A percentile compares a stretch with the other conserved stretches of the same genome.
These are phyloP conservation scores for Xerocomellus chrysenteron DNA, from an alignment of 768 basidiomycete genomes.

Conservation along the genomic window DNA sequence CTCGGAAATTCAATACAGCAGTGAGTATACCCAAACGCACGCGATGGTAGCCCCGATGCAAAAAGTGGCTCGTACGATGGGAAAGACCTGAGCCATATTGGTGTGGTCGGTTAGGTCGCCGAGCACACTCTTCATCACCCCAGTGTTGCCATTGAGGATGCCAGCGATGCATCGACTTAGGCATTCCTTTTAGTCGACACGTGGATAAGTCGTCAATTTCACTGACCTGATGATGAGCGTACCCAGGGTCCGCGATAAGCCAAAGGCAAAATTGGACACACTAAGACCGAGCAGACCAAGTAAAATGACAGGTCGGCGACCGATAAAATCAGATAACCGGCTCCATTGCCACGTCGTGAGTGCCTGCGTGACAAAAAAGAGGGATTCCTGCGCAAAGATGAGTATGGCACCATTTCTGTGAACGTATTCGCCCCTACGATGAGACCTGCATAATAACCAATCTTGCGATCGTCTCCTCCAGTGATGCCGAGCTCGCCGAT, in stretches of 20 bases:
- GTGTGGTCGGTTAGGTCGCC: conserved; percentile 53
- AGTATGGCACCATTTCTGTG: not conserved
- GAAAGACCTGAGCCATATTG: conserved; percentile 37
- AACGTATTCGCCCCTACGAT: conserved; percentile 39
- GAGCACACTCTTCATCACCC: conserved; percentile 71
- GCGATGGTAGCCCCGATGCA: conserved; percentile 32
- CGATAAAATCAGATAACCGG: conserved; percentile 55
- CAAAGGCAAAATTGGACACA: conserved; percentile 58
- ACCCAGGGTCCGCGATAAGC: conserved; percentile 56
- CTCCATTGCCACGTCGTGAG: conserved; percentile 64
- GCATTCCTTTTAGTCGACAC: conserved; percentile 1
- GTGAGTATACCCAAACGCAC: conserved; percentile 11
- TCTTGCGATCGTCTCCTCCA: conserved; percentile 59
- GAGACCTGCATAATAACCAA: conserved; percentile 68
- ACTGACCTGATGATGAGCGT: conserved; percentile 54
- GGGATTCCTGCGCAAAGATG: conserved; percentile 47
- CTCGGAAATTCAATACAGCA: not conserved
- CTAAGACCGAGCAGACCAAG: conserved; percentile 53
- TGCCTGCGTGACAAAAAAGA: conserved; percentile 61
- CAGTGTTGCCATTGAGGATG: conserved; percentile 39
- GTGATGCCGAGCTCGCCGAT: conserved; percentile 61
- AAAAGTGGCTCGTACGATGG: conserved; percentile 30
- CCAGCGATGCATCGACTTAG: conserved; percentile 37
- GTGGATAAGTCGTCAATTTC: not conserved
- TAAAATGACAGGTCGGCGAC: conserved; percentile 61